phyloP scores from a whole-genome alignment of 1,284 basidiomycete genomes.

The Kalmanozyma brasiliensis region DNA sequence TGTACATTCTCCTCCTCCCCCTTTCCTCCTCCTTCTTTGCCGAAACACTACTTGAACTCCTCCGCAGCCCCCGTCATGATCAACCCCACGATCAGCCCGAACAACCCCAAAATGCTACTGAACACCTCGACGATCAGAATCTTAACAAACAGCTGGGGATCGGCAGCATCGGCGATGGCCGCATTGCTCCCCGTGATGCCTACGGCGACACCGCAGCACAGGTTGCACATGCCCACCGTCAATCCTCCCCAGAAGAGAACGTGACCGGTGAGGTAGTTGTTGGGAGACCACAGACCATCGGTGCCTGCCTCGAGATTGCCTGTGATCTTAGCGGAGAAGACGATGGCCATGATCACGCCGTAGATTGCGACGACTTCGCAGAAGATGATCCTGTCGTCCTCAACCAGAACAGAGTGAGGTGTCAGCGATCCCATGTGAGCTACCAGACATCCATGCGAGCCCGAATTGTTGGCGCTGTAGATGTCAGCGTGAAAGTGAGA shows the following conservation, averaged over 20 bases:
- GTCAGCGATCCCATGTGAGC: too few relatives aligned
- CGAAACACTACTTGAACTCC: constrained; percentile 34
- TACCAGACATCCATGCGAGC: too few relatives aligned
- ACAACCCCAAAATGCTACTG: constrained; percentile 63
- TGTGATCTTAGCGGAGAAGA: constrained; percentile 65
- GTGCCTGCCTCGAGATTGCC: constrained; percentile 54
- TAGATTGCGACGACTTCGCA: constrained; percentile 98
- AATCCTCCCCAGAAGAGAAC: constrained; percentile 67
- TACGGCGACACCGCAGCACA: constrained; percentile 65
- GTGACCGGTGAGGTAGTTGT: constrained; percentile 65
- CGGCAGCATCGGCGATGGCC: constrained; percentile 65
- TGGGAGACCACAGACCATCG: constrained; percentile 53
- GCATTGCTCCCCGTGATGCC: constrained; percentile 67
- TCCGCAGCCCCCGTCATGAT: constrained; percentile 38
- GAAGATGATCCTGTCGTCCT: constrained; percentile 80
- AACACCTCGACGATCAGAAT: constrained; percentile 65
- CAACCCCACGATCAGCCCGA: constrained; percentile 62
- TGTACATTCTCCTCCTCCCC: background rate
- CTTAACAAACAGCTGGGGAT: constrained; percentile 67
- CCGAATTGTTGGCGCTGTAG: too few relatives aligned
- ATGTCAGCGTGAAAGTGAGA: background rate
- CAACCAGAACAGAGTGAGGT: background rate
- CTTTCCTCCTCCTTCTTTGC: constrained; percentile 3
- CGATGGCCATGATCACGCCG: constrained; percentile 77
- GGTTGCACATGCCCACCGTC: constrained; percentile 66